These are phyloP conservation scores for Ceratobasidium sp. DNA, from an alignment of 1,284 basidiomycete genomes.

Conservation along the genomic window DNA sequence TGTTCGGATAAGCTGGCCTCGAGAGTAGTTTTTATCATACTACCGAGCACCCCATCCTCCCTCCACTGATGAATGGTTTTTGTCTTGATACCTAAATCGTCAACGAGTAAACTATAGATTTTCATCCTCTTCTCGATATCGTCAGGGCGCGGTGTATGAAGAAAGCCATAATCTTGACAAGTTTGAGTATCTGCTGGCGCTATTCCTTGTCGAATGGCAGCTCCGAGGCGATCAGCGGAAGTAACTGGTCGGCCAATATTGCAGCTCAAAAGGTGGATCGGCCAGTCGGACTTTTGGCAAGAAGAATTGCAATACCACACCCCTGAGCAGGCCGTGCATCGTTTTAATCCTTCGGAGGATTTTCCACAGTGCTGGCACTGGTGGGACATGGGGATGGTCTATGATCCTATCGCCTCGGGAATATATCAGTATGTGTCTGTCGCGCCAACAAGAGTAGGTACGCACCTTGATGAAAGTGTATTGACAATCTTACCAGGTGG, in stretches of 20 bases:
- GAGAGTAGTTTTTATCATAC: conserved; percentile 50
- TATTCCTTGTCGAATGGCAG: too few relatives aligned
- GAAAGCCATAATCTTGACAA: too few relatives aligned
- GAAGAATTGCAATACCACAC: conserved; percentile 15
- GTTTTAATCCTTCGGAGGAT: neutral
- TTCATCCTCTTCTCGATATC: conserved; percentile 47
- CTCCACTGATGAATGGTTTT: conserved; percentile 51
- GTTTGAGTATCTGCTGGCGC: too few relatives aligned
- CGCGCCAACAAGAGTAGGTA: too few relatives aligned
- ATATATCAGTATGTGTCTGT: too few relatives aligned
- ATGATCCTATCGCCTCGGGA: too few relatives aligned
- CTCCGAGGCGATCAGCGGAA: too few relatives aligned
- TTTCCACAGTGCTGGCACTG: conserved; percentile 2
- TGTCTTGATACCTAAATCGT: conserved; percentile 44
- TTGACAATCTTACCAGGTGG: too few relatives aligned
- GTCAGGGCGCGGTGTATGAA: conserved; percentile 33
- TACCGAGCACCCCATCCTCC: conserved; percentile 48
- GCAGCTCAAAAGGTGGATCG: conserved; percentile 13
- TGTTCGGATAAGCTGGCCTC: conserved; percentile 44
- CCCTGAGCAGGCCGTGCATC: neutral
- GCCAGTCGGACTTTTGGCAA: conserved; percentile 12
- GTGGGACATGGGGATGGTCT: too few relatives aligned
- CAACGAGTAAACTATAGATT: conserved; percentile 50
- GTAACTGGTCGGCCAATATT: conserved; percentile 8
- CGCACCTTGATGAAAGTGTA: too few relatives aligned